Evolutionary conservation across 2,329 filamentous ascomycete species (phyloP), one percentile per base, ranked within the genome.

Genomic region (Exophiala lecanii-corni): DNA sequence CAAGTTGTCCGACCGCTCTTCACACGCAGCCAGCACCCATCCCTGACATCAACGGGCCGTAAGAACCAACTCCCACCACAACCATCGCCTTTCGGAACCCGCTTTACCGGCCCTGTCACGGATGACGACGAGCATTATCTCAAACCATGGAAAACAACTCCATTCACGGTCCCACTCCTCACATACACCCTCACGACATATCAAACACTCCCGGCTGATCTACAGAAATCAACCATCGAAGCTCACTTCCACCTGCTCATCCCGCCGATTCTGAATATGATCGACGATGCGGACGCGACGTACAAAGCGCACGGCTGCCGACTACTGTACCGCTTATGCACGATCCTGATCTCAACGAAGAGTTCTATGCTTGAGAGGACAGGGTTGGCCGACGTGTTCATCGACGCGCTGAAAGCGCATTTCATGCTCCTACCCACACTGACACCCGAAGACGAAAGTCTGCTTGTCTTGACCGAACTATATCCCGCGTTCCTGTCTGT

Each of bases 371-470:
- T 71, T 5, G 55, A 53, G 13, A 61, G 64, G 16, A 70, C 66
- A 5, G 70, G 70, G 41, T 58, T 72, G 12, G 62, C 61, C 18
- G 66, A 67, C 2, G 68, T 71, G 41, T 71, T 71, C 46, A 60
- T 67, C 55, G 66, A 70, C 31, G 67, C 67, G 17, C 50, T 72
- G 23, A 60, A 57, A 12, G 85, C 87, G 1, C 79, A 81, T 25
- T 73, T 95, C n/a, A 73, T 83, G 5, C 86, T 81, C 55, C 72
- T 95, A 4, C 89, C 91, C 0, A 79, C 74, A 9, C 68, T 94
- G 31, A 95, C 87, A 0, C 80, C 85, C 0, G 83, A 86, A 56
- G 60, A 72, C 0, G 84, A 92, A 43, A 85, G 85, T 3, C 58
- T 84, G 2, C 57, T 59, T 1, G 66, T 96, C 2, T 73, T 95